These are phyloP conservation scores for Hemileccinum rubropunctum DNA, from an alignment of 768 basidiomycete genomes.

Conservation along the genomic window DNA sequence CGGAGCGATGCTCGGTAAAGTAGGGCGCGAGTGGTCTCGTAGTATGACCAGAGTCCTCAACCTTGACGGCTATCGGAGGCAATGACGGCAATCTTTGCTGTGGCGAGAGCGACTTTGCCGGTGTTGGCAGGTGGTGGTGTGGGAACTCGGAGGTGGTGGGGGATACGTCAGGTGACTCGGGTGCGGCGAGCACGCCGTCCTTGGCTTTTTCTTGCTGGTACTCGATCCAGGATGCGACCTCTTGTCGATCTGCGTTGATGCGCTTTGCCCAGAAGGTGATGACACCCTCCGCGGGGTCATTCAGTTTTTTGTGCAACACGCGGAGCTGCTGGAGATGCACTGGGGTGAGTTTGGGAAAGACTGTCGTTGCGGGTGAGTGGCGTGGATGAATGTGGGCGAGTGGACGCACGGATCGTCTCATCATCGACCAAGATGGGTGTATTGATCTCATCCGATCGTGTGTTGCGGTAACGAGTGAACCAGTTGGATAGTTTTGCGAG, in stretches of 20 bases:
- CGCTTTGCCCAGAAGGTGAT: constrained; percentile 28
- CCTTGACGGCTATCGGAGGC: constrained; percentile 30
- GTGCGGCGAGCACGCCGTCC: not conserved
- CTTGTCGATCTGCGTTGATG: constrained; percentile 14
- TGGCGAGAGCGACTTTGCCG: constrained; percentile 26
- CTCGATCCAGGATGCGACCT: constrained; percentile 24
- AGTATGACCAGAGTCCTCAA: too few relatives aligned
- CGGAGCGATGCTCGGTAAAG: not conserved
- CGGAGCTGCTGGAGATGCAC: constrained; percentile 24
- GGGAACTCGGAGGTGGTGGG: constrained; percentile 11
- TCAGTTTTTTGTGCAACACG: constrained; percentile 11
- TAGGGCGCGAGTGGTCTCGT: too few relatives aligned
- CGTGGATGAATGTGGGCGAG: not conserved
- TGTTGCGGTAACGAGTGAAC: constrained; percentile 23
- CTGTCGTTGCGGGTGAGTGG: constrained; percentile 11
- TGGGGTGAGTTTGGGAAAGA: constrained; percentile 27
- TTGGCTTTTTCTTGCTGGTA: constrained; percentile 30
- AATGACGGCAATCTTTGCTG: constrained; percentile 22
- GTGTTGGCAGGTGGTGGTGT: constrained; percentile 28
- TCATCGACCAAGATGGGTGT: constrained; percentile 15
- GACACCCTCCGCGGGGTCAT: constrained; percentile 19
- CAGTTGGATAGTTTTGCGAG: constrained; percentile 17
- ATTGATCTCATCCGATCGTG: not conserved
- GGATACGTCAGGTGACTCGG: constrained; percentile 21
- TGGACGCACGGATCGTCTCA: constrained; percentile 25